Evolutionary conservation across 140 eudicot species (phyloP).

Genomic region (Bidens hawaiensis): DNA sequence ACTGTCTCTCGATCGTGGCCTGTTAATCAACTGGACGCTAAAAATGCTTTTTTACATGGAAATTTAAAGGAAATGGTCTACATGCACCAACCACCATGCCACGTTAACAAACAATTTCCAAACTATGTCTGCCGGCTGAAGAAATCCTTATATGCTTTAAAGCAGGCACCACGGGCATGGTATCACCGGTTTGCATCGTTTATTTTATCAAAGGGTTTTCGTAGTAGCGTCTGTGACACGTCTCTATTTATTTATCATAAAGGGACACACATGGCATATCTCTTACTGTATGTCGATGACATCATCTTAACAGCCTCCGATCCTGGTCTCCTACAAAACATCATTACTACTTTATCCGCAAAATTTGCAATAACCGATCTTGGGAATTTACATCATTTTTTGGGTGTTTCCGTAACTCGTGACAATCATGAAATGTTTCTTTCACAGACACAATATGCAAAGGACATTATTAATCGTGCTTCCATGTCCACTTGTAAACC

Average conservation of each 20-base stretch:
- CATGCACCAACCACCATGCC: neutral
- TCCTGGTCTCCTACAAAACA: neutral
- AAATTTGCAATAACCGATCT: neutral
- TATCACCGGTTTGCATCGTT: no score
- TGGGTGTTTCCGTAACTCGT: no score
- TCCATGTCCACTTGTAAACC: no score
- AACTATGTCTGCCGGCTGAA: neutral
- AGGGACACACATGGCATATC: neutral
- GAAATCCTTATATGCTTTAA: no score
- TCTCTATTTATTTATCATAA: neutral
- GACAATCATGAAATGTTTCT: no score
- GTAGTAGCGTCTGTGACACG: neutral
- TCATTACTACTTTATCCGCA: neutral
- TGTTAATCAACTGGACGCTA: neutral
- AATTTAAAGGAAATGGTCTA: no score
- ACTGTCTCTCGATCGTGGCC: neutral
- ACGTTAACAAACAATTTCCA: no score
- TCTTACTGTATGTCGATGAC: neutral
- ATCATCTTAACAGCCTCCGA: neutral
- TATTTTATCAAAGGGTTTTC: neutral
- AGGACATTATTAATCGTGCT: no score
- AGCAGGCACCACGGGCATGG: no score
- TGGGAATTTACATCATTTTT: no score
- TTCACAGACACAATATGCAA: no score
- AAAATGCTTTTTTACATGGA: no score